Conservation (phyloP, 129 eudicot genomes). For the Arctium minus region DNA sequence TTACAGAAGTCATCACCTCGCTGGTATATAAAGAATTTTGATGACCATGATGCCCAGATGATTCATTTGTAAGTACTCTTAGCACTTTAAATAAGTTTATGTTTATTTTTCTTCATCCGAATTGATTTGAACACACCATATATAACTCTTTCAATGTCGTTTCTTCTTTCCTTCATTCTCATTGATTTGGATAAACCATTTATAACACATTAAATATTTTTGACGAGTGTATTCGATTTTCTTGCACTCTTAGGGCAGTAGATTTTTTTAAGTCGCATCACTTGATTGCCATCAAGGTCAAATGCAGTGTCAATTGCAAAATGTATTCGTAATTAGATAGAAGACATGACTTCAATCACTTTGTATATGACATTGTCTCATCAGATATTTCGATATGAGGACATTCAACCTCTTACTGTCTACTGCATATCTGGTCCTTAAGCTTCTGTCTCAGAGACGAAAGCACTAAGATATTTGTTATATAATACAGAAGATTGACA, state of each 20-base stretch:
- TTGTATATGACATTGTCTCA: too few relatives aligned
- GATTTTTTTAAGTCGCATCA: neutral
- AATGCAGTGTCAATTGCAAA: neutral
- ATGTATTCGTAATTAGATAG: too few relatives aligned
- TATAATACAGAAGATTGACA: too few relatives aligned
- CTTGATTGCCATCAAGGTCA: neutral
- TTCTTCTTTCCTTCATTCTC: neutral
- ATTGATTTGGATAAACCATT: neutral
- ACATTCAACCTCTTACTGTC: too few relatives aligned
- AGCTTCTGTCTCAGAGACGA: too few relatives aligned
- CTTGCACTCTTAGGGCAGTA: neutral
- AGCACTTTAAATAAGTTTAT: neutral
- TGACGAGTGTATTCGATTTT: neutral
- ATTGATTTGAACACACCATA: neutral
- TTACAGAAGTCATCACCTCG: constrained; percentile 85
- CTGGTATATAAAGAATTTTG: constrained; percentile 83
- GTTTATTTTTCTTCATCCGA: neutral
- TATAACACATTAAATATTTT: neutral
- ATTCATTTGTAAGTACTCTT: constrained; percentile 76
- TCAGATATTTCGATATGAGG: too few relatives aligned
- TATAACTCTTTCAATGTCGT: neutral
- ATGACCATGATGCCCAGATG: constrained; percentile 57
- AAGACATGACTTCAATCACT: too few relatives aligned
- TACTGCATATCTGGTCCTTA: too few relatives aligned
- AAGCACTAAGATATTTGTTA: too few relatives aligned